phyloP scores from a whole-genome alignment of 2,329 filamentous ascomycete genomes.

The Monascus ruber region DNA sequence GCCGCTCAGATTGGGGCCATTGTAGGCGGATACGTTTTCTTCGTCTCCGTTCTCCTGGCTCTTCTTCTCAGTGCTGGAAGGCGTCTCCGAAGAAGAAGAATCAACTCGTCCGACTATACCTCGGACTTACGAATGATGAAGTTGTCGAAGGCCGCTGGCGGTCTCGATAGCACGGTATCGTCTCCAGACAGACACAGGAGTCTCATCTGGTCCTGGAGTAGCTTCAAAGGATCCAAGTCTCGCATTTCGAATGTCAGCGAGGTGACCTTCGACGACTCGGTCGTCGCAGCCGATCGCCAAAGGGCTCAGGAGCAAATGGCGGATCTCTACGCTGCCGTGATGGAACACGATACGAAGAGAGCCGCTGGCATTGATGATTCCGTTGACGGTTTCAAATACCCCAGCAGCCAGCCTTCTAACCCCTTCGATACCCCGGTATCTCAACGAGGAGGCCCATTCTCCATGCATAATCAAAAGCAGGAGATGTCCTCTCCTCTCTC shows the following conservation, averaged over 20 bases:
- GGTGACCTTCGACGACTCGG: constrained; percentile 61
- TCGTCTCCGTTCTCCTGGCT: constrained; percentile 60
- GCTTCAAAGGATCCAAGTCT: constrained; percentile 20
- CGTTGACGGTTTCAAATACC: constrained; percentile 9
- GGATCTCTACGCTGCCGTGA: constrained; percentile 79
- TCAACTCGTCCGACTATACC: constrained; percentile 40
- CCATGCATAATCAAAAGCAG: background rate
- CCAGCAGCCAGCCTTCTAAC: constrained; percentile 15
- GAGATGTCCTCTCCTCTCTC: constrained; percentile 21
- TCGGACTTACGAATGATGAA: constrained; percentile 49
- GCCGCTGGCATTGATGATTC: constrained; percentile 13
- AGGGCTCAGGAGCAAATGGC: constrained; percentile 76
- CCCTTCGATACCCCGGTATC: constrained; percentile 13
- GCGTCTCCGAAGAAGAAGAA: constrained; percentile 40
- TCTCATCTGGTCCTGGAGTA: constrained; percentile 29
- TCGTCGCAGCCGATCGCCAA: constrained; percentile 62
- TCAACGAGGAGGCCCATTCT: background rate
- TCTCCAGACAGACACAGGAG: constrained; percentile 25
- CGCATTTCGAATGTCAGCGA: constrained; percentile 47
- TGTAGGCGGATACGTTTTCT: constrained; percentile 69
- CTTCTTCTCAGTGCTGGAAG: constrained; percentile 52
- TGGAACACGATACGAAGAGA: constrained; percentile 65
- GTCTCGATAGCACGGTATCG: constrained; percentile 24
- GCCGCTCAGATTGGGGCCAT: constrained; percentile 77
- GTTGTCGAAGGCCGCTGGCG: constrained; percentile 19